Evolutionary conservation across 169 alveolate species (phyloP).

Genomic region (Besnoitia besnoiti): DNA sequence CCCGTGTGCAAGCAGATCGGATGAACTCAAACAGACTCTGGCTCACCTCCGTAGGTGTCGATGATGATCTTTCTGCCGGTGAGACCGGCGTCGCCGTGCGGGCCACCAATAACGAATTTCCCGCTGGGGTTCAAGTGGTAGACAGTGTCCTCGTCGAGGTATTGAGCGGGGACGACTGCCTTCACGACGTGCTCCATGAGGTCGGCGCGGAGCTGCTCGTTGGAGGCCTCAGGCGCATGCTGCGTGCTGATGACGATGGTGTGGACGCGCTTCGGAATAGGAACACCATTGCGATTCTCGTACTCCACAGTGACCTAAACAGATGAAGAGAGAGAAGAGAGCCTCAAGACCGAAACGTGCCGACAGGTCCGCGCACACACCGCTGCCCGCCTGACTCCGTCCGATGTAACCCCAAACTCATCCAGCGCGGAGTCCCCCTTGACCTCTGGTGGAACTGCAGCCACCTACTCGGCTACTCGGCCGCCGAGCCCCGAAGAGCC

Average conservation of each 20-base stretch:
- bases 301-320: slow-evolving; percentile 88
- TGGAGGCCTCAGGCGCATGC: slow-evolving; percentile 79
- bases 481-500: too few relatives aligned
- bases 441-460: too few relatives aligned
- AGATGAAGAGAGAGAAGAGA: too few relatives aligned
- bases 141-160: slow-evolving; percentile 93
- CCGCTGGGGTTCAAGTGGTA: slow-evolving; percentile 97
- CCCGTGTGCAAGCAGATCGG: too few relatives aligned
- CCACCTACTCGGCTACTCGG: too few relatives aligned
- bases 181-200: slow-evolving; percentile 93
- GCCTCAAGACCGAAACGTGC: too few relatives aligned
- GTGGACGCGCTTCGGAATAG: slow-evolving; percentile 93
- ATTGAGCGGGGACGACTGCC: slow-evolving; percentile 92
- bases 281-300: slow-evolving; percentile 79
- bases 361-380: too few relatives aligned
- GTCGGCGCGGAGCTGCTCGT: slow-evolving; percentile 71
- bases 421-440: too few relatives aligned
- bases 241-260: slow-evolving; percentile 93
- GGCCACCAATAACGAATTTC: slow-evolving; percentile 98
- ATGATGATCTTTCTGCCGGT: slow-evolving; percentile 95
- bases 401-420: too few relatives aligned
- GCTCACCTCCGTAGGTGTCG: slow-evolving; percentile 99
- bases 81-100: slow-evolving; percentile 99
- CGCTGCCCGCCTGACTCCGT: too few relatives aligned
- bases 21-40: too few relatives aligned